These are phyloP conservation scores for Rhizoclosmatium sp. DNA, from an alignment of 192 early-diverging fungal species.

Conservation along the genomic window DNA sequence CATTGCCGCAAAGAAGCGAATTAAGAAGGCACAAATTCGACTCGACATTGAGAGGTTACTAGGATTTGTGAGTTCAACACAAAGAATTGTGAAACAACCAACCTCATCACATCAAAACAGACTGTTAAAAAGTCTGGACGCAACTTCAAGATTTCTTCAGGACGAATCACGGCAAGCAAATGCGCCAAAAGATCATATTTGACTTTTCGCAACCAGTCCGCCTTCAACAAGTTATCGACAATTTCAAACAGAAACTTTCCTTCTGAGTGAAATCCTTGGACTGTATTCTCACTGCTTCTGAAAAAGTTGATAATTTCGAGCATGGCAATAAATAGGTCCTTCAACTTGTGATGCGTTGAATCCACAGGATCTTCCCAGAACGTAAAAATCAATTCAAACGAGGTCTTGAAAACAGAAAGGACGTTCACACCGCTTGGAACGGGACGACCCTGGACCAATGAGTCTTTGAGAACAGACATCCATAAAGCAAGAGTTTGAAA, in stretches of 20 bases:
- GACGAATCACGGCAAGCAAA: slow-evolving; percentile 60
- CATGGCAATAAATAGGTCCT: slow-evolving; percentile 69
- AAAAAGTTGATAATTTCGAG: slow-evolving; percentile 67
- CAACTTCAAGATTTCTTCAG: slow-evolving; percentile 59
- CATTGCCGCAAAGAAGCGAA: slow-evolving; percentile 28
- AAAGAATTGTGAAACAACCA: neutral
- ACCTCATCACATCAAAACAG: slow-evolving; percentile 67
- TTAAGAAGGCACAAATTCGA: slow-evolving; percentile 18
- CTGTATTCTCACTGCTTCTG: neutral
- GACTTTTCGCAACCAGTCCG: slow-evolving; percentile 80
- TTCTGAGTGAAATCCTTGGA: neutral
- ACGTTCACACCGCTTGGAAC: neutral
- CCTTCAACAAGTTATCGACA: slow-evolving; percentile 71
- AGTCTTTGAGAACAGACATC: slow-evolving; percentile 29
- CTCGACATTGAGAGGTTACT: slow-evolving; percentile 26
- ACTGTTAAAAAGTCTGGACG: slow-evolving; percentile 69
- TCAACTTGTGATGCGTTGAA: slow-evolving; percentile 74
- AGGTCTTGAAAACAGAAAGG: slow-evolving; percentile 54
- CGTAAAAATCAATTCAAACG: slow-evolving; percentile 78
- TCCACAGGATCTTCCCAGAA: slow-evolving; percentile 91
- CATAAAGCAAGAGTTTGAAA: slow-evolving; percentile 46
- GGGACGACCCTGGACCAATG: neutral
- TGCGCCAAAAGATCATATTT: slow-evolving; percentile 83
- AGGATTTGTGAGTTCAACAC: neutral
- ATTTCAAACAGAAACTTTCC: slow-evolving; percentile 61